phyloP scores from a whole-genome alignment of 2,329 filamentous ascomycete genomes.

The Monilinia fructicola region DNA sequence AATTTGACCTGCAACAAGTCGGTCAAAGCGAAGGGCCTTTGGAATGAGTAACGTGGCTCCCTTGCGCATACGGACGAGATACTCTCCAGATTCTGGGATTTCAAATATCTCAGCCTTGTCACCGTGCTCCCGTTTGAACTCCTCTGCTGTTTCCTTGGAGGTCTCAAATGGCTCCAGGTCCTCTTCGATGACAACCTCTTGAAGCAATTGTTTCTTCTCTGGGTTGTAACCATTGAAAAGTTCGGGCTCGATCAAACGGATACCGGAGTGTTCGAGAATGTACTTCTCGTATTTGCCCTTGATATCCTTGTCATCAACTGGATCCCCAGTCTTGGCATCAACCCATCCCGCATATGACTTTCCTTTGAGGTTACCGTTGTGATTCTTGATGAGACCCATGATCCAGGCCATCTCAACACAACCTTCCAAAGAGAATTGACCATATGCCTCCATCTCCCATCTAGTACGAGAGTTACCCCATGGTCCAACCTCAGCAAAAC shows the following conservation, averaged over 20 bases:
- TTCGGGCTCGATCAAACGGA: slow-evolving; percentile 95
- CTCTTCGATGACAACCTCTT: slow-evolving; percentile 96
- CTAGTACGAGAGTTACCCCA: slow-evolving; percentile 98
- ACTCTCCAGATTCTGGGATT: slow-evolving; percentile 90
- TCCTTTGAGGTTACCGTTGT: slow-evolving; percentile 94
- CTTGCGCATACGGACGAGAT: slow-evolving; percentile 91
- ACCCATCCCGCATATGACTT: slow-evolving; percentile 97
- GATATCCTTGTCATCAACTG: slow-evolving; percentile 96
- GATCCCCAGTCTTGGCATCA: slow-evolving; percentile 88
- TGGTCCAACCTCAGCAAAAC: slow-evolving; percentile 92
- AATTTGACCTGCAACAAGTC: slow-evolving; percentile 94
- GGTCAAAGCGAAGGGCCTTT: slow-evolving; percentile 95
- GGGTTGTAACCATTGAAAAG: slow-evolving; percentile 96
- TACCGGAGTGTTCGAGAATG: slow-evolving; percentile 94
- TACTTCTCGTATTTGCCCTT: slow-evolving; percentile 97
- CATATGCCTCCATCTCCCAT: slow-evolving; percentile 99
- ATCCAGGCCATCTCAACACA: slow-evolving; percentile 99
- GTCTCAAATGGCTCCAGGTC: slow-evolving; percentile 96
- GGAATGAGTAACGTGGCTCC: slow-evolving; percentile 92
- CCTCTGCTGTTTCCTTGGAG: slow-evolving; percentile 94
- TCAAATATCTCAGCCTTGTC: slow-evolving; percentile 98
- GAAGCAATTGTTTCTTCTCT: slow-evolving; percentile 96
- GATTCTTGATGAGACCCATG: slow-evolving; percentile 98
- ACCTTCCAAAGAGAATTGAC: slow-evolving; percentile 94
- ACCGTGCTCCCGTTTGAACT: slow-evolving; percentile 95